Base-by-base conservation (phyloP, 306 rosid species). In the Betula pendula region DNA sequence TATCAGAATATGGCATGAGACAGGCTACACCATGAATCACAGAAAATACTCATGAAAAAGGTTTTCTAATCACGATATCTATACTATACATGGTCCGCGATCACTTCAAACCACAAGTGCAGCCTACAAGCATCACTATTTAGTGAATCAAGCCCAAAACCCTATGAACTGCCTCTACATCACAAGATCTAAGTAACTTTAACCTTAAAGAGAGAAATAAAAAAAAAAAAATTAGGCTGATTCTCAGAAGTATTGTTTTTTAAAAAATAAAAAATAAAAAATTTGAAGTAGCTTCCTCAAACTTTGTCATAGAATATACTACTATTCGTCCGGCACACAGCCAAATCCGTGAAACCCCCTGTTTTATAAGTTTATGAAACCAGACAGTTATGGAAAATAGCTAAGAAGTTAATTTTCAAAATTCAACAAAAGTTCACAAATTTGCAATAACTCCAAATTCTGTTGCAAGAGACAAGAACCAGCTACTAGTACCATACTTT, bases 81-180 rank as follows among this genome's bases (percentile, higher is more conserved):
- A 29, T 58, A 24, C 17, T 31, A 44, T 44, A 44, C 48, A 44
- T 1, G 43, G 20, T 62, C 29, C n/a, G 31, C 43, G 42, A 31
- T 62, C 42, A 62, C 43, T 31, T 31, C 42, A 62, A 62, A 62
- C 68, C 68, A 62, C 10, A 62, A 62, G 22, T 6, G 68, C 68
- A 62, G 43, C 3, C 68, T 29, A 8, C 68, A 62, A 13, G n/a
- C 40, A 29, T 62, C 68, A 62, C 68, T 62, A 31, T 7, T 33
- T 33, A 31, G 40, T 6, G 43, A 22, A 31, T 62, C 68, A 62
- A 14, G 13, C 27, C 40, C 38, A 19, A 5, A 19, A 31, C 62
- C 58, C 6, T 16, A 17, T 51, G 3, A 51, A 55, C 62, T 24
- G 15, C 29, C 62, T 55, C 31, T 24, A 25, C 66, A 58, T 24